phyloP scores from a whole-genome alignment of 495 filamentous ascomycete species.

The Aspergillus leporis region DNA sequence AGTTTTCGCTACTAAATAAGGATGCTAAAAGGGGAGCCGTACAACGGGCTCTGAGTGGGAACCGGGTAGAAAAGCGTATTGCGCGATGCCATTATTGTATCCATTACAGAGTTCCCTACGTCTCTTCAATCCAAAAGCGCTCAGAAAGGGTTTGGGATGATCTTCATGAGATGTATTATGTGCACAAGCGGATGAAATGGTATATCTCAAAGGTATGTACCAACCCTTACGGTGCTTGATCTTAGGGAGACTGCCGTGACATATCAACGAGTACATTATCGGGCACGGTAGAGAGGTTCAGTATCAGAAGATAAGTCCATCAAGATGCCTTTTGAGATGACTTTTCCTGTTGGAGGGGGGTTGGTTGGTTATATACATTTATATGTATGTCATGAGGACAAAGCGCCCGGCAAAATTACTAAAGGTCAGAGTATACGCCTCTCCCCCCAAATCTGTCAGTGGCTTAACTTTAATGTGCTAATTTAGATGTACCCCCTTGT shows the following conservation, averaged over 20 bases:
- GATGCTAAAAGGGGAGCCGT: slow-evolving; percentile 41
- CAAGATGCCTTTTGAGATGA: neutral
- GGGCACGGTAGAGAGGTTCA: slow-evolving; percentile 11
- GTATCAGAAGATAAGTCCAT: slow-evolving; percentile 19
- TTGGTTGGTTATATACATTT: neutral
- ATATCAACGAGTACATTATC: neutral
- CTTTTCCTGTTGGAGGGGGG: neutral
- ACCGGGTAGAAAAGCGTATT: slow-evolving; percentile 44
- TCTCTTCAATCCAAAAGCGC: slow-evolving; percentile 30
- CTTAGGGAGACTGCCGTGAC: neutral
- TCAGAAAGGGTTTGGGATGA: slow-evolving; percentile 8
- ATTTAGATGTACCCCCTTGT: slow-evolving; percentile 17
- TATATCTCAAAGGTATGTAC: slow-evolving; percentile 34
- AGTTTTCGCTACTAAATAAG: slow-evolving; percentile 42
- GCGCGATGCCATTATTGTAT: slow-evolving; percentile 54
- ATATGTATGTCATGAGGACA: neutral
- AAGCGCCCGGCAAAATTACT: neutral
- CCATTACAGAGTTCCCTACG: slow-evolving; percentile 24
- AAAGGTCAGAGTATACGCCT: neutral
- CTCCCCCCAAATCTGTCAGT: slow-evolving; percentile 5
- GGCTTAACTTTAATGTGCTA: neutral
- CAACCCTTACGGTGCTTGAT: neutral
- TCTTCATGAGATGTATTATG: slow-evolving; percentile 22
- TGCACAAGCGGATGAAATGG: slow-evolving; percentile 23
- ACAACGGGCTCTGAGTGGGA: slow-evolving; percentile 35